Conservation (phyloP, 2,329 filamentous ascomycete genomes). For the Nakataea oryzae region DNA sequence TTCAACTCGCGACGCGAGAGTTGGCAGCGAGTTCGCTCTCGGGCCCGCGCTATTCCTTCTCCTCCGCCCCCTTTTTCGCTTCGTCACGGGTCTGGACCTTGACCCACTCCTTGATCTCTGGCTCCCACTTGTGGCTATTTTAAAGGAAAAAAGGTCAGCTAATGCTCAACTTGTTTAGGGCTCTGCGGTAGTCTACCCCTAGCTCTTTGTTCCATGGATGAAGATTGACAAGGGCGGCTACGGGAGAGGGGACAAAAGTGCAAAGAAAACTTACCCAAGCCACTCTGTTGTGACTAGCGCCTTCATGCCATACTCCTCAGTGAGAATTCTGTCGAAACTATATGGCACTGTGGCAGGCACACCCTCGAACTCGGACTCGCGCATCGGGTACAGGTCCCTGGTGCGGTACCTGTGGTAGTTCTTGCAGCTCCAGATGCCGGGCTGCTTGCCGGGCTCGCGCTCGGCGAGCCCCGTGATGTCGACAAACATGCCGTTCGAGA, state of each 20-base stretch:
- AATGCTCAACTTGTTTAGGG: too few species aligned
- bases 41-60: not conserved
- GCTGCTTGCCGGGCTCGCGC: conserved; percentile 44
- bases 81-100: conserved; percentile 18
- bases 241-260: conserved; percentile 1
- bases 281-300: conserved; percentile 50
- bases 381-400: conserved; percentile 66
- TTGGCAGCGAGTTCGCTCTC: not conserved
- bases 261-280: conserved; percentile 41
- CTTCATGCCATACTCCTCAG: conserved; percentile 54
- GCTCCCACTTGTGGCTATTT: conserved; percentile 48
- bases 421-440: conserved; percentile 69
- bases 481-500: conserved; percentile 65
- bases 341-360: conserved; percentile 60
- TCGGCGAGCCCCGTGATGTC: conserved; percentile 73
- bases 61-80: not conserved
- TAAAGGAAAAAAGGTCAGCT: not conserved
- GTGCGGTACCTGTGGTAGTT: conserved; percentile 64
- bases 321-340: conserved; percentile 53
- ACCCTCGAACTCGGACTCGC: conserved; percentile 65
- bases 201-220: not conserved
- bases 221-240: not conserved
- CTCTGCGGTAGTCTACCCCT: not conserved
- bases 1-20: not conserved
- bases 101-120: conserved; percentile 49